These are phyloP conservation scores for Cryphonectria carpinicola DNA, from an alignment of 2,329 filamentous ascomycete genomes.

Conservation along the genomic window DNA sequence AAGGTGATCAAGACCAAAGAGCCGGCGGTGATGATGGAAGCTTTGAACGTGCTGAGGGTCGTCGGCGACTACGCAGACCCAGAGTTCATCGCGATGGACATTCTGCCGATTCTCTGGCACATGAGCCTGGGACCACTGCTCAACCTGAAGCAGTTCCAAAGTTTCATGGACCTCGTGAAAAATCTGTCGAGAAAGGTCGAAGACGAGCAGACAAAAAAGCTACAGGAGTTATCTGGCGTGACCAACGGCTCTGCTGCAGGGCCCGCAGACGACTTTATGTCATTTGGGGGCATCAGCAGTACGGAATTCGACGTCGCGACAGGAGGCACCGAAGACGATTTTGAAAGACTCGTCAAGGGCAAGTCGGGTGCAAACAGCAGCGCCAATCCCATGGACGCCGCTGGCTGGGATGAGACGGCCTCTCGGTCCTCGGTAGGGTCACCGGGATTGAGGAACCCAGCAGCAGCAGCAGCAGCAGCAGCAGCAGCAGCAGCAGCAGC, in stretches of 20 bases:
- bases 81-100: constrained; percentile 90
- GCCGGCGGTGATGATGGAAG: constrained; percentile 95
- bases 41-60: constrained; percentile 80
- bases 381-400: constrained; percentile 47
- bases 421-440: constrained; percentile 40
- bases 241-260: constrained; percentile 54
- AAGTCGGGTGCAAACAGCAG: constrained; percentile 48
- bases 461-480: constrained; percentile 32
- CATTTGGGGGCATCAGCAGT: constrained; percentile 69
- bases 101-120: constrained; percentile 86
- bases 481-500: constrained; percentile 39
- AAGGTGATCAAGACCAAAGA: constrained; percentile 97
- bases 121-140: constrained; percentile 91
- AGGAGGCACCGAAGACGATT: constrained; percentile 70
- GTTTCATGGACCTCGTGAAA: constrained; percentile 89
- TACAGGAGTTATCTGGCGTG: constrained; percentile 77
- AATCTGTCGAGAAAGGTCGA: constrained; percentile 79
- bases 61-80: constrained; percentile 82
- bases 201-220: constrained; percentile 83
- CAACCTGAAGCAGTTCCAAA: constrained; percentile 83
- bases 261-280: constrained; percentile 69
- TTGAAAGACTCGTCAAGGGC: constrained; percentile 88
- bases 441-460: constrained; percentile 38
- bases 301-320: constrained; percentile 57
- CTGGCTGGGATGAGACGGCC: constrained; percentile 54